Conservation (phyloP, 768 basidiomycete species). For the Russula griseocarnosa region DNA sequence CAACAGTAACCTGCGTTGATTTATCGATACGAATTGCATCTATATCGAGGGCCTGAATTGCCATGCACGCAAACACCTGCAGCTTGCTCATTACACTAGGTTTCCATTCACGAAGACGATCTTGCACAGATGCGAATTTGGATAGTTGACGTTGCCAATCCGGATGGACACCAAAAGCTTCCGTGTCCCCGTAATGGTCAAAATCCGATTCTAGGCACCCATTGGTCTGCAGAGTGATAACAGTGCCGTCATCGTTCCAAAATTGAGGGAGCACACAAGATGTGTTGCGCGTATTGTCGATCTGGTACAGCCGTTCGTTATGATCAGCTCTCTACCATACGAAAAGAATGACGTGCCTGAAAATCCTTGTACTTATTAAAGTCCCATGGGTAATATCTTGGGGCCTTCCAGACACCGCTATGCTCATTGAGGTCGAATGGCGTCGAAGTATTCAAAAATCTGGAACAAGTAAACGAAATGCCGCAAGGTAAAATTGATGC, state of each 20-base stretch:
- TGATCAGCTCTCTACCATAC: slow-evolving; percentile 11
- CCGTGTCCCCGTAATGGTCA: slow-evolving; percentile 95
- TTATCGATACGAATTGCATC: slow-evolving; percentile 97
- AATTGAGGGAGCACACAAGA: slow-evolving; percentile 75
- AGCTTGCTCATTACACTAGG: slow-evolving; percentile 75
- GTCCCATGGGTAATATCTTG: slow-evolving; percentile 78
- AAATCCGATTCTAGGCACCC: slow-evolving; percentile 85
- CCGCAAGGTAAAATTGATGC: slow-evolving; percentile 6
- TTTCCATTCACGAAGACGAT: slow-evolving; percentile 92
- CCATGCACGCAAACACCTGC: slow-evolving; percentile 75
- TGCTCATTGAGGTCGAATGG: slow-evolving; percentile 79
- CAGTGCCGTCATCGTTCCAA: slow-evolving; percentile 72
- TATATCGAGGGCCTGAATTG: slow-evolving; percentile 81
- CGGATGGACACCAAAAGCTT: slow-evolving; percentile 94
- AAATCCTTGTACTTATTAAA: slow-evolving; percentile 85
- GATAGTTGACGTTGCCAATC: slow-evolving; percentile 92
- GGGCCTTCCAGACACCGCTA: slow-evolving; percentile 66
- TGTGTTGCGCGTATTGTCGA: slow-evolving; percentile 63
- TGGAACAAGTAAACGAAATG: slow-evolving; percentile 34
- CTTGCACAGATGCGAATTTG: slow-evolving; percentile 95
- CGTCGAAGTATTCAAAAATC: slow-evolving; percentile 72
- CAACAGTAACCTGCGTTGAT: slow-evolving; percentile 85
- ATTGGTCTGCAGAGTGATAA: slow-evolving; percentile 51
- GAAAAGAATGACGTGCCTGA: slow-evolving; percentile 41
- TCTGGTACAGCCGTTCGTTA: slow-evolving; percentile 37